These are phyloP conservation scores for Pholiota molesta DNA, from an alignment of 768 basidiomycete species.

Conservation along the genomic window DNA sequence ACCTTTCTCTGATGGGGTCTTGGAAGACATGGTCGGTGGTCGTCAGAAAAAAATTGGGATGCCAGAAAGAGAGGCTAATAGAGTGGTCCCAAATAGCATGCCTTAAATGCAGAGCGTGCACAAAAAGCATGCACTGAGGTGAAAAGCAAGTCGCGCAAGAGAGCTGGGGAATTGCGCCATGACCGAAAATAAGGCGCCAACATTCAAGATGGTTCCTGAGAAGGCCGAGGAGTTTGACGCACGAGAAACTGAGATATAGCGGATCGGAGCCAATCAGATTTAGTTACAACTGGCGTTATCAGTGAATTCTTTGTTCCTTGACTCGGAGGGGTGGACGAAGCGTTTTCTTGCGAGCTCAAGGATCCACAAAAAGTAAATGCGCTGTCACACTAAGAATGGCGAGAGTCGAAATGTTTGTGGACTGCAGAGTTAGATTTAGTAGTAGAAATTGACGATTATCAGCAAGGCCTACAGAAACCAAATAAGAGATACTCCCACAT, in stretches of 20 bases:
- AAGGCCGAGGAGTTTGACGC: background rate
- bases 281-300: background rate
- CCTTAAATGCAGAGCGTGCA: constrained; percentile 11
- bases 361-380: background rate
- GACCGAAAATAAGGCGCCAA: constrained; percentile 4
- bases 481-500: background rate
- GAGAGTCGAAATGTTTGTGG: background rate
- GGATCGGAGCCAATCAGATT: background rate
- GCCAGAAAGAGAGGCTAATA: background rate
- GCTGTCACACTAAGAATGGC: background rate
- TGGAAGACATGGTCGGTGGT: constrained; percentile 21
- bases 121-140: constrained; percentile 5
- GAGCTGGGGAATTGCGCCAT: constrained; percentile 24
- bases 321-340: background rate
- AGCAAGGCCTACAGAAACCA: background rate
- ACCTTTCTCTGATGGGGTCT: constrained; percentile 25
- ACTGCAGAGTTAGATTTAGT: background rate
- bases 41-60: background rate
- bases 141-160: constrained; percentile 18
- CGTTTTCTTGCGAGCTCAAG: background rate
- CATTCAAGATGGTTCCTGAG: background rate
- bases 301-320: background rate
- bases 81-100: background rate
- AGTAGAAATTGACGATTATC: background rate
- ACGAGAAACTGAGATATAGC: no score